Evolutionary conservation across 2,329 filamentous ascomycete species (phyloP).

Genomic region (Clonostachys rosea): DNA sequence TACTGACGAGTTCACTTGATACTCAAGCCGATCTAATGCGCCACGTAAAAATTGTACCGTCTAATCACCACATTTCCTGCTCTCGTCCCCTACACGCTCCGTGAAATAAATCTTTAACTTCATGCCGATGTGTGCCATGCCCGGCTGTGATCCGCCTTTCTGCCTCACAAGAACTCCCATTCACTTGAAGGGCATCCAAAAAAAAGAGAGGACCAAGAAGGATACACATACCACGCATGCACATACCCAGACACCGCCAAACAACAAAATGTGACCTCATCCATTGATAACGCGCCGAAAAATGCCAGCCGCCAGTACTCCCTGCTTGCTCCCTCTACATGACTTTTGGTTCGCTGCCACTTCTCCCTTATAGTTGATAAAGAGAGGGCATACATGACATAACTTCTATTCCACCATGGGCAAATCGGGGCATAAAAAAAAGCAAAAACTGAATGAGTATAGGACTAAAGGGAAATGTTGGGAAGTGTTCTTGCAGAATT

Average conservation of each 20-base stretch:
- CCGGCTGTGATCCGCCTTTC: too few relatives aligned
- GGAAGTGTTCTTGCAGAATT: neutral
- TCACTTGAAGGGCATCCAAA: conserved; percentile 2
- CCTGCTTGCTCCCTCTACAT: conserved; percentile 24
- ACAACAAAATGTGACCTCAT: conserved; percentile 1
- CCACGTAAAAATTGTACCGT: neutral
- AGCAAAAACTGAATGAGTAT: conserved; percentile 1
- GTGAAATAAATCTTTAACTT: conserved; percentile 4
- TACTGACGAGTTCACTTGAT: conserved; percentile 22
- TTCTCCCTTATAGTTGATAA: conserved; percentile 9
- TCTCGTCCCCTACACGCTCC: conserved; percentile 4
- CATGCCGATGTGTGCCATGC: conserved; percentile 1
- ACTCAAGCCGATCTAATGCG: conserved; percentile 13
- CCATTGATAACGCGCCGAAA: neutral
- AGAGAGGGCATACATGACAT: conserved; percentile 2
- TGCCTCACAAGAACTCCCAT: neutral
- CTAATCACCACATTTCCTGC: neutral
- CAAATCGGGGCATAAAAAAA: conserved; percentile 4
- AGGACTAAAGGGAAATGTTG: neutral
- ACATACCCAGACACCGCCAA: conserved; percentile 1
- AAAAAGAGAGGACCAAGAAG: neutral
- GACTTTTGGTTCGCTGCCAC: conserved; percentile 26
- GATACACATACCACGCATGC: neutral
- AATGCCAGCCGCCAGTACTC: neutral
- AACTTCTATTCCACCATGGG: conserved; percentile 22